These are phyloP conservation scores for Sclerotiophoma versabilis DNA, from an alignment of 2,329 filamentous ascomycete genomes.

Conservation along the genomic window DNA sequence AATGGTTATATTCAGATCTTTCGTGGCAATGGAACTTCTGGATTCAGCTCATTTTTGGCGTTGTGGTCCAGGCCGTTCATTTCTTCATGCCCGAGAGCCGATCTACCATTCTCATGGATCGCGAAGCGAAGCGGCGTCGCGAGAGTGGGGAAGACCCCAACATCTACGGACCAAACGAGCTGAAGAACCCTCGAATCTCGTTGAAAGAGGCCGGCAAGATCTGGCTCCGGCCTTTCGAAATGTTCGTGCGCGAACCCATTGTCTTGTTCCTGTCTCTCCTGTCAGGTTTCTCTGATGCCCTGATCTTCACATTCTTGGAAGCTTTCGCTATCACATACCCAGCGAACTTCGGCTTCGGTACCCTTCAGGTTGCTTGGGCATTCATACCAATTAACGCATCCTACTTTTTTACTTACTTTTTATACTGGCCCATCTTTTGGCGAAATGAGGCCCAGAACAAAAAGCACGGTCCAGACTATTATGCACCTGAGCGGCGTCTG, in stretches of 20 bases:
- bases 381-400: slow-evolving; percentile 63
- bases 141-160: slow-evolving; percentile 64
- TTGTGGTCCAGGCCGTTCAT: slow-evolving; percentile 70
- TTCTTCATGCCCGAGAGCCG: slow-evolving; percentile 76
- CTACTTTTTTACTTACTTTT: slow-evolving; percentile 68
- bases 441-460: slow-evolving; percentile 50
- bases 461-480: slow-evolving; percentile 53
- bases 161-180: slow-evolving; percentile 76
- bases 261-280: slow-evolving; percentile 74
- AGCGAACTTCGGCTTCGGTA: slow-evolving; percentile 67
- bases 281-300: slow-evolving; percentile 75
- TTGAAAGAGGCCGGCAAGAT: slow-evolving; percentile 51
- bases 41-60: slow-evolving; percentile 83
- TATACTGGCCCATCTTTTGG: slow-evolving; percentile 61
- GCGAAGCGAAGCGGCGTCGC: slow-evolving; percentile 75
- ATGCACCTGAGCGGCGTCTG: slow-evolving; percentile 67
- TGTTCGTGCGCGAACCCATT: slow-evolving; percentile 77
- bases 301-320: slow-evolving; percentile 80
- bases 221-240: slow-evolving; percentile 63
- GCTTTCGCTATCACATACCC: slow-evolving; percentile 71
- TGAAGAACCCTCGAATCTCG: slow-evolving; percentile 48
- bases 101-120: slow-evolving; percentile 75
- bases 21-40: slow-evolving; percentile 79
- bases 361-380: slow-evolving; percentile 63
- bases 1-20: slow-evolving; percentile 52